phyloP scores from a whole-genome alignment of 108 stramenopile genomes.

The Nannochloropsis oceanica region DNA sequence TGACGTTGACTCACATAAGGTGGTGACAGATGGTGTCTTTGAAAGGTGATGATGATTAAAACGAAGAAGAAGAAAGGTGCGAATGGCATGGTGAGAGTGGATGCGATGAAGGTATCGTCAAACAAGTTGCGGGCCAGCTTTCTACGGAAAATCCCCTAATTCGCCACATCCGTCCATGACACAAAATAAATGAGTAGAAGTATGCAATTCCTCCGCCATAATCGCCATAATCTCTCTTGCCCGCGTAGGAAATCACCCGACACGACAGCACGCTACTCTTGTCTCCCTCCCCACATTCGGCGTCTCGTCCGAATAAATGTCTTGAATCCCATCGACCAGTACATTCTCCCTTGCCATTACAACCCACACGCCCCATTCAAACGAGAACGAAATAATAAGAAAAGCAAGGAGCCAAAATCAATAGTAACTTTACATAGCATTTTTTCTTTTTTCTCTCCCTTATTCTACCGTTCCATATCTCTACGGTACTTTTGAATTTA shows the following conservation, averaged over 20 bases:
- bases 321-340: neutral
- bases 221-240: constrained; percentile 84
- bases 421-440: too few species aligned
- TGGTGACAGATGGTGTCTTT: constrained; percentile 40
- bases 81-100: neutral
- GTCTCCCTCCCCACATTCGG: neutral
- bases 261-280: too few species aligned
- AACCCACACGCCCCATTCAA: too few species aligned
- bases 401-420: too few species aligned
- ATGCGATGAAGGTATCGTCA: constrained; percentile 37
- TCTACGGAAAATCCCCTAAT: constrained; percentile 53
- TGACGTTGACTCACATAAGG: constrained; percentile 20
- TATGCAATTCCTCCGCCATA: constrained; percentile 80
- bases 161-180: constrained; percentile 95
- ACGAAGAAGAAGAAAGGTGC: neutral
- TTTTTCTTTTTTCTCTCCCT: too few species aligned
- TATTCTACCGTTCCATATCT: too few species aligned
- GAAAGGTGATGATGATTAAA: constrained; percentile 23
- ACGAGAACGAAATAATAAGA: too few species aligned
- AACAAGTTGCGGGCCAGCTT: constrained; percentile 4
- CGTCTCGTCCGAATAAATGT: neutral
- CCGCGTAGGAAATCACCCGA: constrained; percentile 46
- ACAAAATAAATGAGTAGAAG: constrained; percentile 71
- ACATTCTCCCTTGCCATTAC: neutral
- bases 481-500: neutral